A percentile compares a stretch with the other conserved stretches of the same genome.
Evolutionary conservation across 139 green algal species (phyloP).

Genomic region (Ostreobium quekettii): DNA sequence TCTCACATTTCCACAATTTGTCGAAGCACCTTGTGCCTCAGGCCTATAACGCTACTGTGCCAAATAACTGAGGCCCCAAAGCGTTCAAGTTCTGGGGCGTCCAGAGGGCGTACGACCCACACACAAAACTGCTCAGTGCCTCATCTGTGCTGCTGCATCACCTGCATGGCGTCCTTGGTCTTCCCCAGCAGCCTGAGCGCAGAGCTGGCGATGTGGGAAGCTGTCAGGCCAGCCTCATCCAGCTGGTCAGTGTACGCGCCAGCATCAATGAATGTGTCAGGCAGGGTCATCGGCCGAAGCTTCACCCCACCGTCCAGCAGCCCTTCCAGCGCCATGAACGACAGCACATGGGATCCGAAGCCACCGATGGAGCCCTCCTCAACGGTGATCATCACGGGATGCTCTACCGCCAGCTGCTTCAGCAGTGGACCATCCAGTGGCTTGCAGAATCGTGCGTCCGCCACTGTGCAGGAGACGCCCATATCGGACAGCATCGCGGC

Average conservation of each 20-base stretch:
- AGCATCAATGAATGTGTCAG: constrained; percentile 89
- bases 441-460: constrained; percentile 98
- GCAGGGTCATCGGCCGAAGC: constrained; percentile 90
- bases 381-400: constrained; percentile 87
- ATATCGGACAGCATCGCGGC: constrained; percentile 72
- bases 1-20: no score
- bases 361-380: constrained; percentile 95
- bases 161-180: constrained; percentile 30
- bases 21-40: no score
- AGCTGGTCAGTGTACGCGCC: constrained; percentile 83
- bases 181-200: constrained; percentile 67
- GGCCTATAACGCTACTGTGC: no score
- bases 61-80: no score
- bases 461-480: constrained; percentile 79
- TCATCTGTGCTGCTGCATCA: constrained; percentile 17
- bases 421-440: constrained; percentile 84
- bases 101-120: no score
- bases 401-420: constrained; percentile 54
- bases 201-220: constrained; percentile 80
- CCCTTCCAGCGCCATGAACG: constrained; percentile 35
- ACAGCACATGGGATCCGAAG: constrained; percentile 91
- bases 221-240: constrained; percentile 74
- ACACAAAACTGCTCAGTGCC: no score
- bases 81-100: no score
- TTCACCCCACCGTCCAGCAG: constrained; percentile 88